Base-by-base conservation (phyloP, 148 eudicot genomes). In the Fagopyrum homotropicum region DNA sequence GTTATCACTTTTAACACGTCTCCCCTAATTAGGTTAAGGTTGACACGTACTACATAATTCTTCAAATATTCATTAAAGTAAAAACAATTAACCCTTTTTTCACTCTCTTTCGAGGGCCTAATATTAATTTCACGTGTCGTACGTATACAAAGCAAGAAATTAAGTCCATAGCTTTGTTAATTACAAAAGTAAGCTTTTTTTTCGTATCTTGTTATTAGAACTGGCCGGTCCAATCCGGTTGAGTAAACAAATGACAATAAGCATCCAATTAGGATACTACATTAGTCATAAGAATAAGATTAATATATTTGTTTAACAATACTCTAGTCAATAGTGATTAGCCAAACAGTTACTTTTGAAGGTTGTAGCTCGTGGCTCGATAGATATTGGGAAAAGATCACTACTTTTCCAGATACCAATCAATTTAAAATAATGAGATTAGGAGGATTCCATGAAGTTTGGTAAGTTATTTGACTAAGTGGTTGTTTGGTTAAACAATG, bases 281-380 rank as follows among this genome's bases (percentile, higher is more conserved):
- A 35, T 15, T 12, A 52, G 9, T 52, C 57, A 15, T 52, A 6
- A 52, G 11, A 52, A 57, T 19, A 7, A 57, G 30, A 17, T 57
- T 57, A 57, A 30, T 57, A 35, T 35, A 35, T 35, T 22, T 22
- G 26, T 22, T 56, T n/a, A 56, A 56, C 61, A 16, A 22, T 56
- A 29, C 11, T 11, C 19, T 66, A 66, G 47, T 66, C 71, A 66
- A 64, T 30, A 4, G 46, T 30, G 2, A 66, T 40, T 66, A 40
- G 47, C 71, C 47, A 66, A 40, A 66, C 45, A 66, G 71, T 66
- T 43, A 14, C 71, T 40, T 40, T 22, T 16, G n/a, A 19, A 40
- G 8, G 45, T 1, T 66, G 47, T 35, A 66, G 46, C 71, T 66
- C 71, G 71, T 66, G 71, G 71, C 71, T 66, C 71, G 71, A 66